Percentiles rank a stretch among this genome's conserved stretches.
phyloP scores from a whole-genome alignment of 495 filamentous ascomycete genomes.

The Podospora bellae-mahoneyi region DNA sequence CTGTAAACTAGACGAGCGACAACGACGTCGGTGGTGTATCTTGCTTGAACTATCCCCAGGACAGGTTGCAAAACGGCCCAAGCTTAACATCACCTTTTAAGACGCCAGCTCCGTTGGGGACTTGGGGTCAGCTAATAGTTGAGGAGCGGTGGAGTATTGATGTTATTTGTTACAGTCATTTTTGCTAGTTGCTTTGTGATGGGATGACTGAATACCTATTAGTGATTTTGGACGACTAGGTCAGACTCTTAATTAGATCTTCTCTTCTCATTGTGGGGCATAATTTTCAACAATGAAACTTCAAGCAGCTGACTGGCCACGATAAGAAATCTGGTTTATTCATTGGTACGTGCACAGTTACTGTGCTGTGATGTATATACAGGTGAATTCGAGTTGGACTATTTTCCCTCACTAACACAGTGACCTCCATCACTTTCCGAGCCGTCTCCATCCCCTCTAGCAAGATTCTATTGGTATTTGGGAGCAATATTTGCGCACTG shows the following conservation, averaged over 20 bases:
- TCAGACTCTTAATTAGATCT: not conserved
- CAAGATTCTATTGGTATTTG: no score
- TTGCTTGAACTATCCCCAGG: no score
- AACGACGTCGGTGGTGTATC: no score
- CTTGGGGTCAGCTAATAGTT: no score
- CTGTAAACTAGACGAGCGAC: no score
- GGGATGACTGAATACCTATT: not conserved
- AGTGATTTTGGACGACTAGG: not conserved
- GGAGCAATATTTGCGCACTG: no score
- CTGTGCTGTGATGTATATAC: not conserved
- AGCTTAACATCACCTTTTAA: no score
- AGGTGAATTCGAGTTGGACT: no score
- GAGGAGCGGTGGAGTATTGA: not conserved
- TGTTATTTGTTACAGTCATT: not conserved
- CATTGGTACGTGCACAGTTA: not conserved
- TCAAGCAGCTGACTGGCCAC: not conserved
- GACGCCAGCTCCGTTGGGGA: no score
- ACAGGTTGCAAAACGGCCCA: not conserved
- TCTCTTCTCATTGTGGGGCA: not conserved
- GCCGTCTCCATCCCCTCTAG: no score
- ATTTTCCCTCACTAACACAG: no score
- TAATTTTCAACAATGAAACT: not conserved
- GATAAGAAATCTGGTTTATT: not conserved
- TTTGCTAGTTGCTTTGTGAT: not conserved
- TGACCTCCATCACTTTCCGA: no score